Evolutionary conservation across 73 alveolate genomes (phyloP).

Genomic region (Tetrahymena borealis): DNA sequence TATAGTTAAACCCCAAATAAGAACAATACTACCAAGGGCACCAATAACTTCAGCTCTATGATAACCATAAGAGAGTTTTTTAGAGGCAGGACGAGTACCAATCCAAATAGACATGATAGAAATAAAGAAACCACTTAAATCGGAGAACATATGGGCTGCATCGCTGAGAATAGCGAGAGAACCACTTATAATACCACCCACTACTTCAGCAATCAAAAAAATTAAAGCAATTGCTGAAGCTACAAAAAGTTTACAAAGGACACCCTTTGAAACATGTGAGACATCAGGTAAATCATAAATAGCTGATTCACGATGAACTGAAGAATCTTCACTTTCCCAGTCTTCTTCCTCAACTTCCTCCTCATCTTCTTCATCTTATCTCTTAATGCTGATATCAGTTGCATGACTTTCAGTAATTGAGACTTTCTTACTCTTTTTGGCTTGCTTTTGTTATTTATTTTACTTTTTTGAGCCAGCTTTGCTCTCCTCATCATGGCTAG

Average conservation of each 20-base stretch:
- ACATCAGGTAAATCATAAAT: slow-evolving; percentile 28
- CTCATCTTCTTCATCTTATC: neutral
- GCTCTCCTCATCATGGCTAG: neutral
- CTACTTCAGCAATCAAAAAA: slow-evolving; percentile 35
- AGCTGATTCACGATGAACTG: neutral
- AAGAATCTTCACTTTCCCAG: neutral
- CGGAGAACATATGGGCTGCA: slow-evolving; percentile 94
- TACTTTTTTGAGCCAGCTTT: neutral
- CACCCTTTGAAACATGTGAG: neutral
- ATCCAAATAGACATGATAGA: slow-evolving; percentile 73
- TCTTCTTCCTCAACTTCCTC: neutral
- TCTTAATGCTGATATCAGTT: neutral
- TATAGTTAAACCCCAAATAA: slow-evolving; percentile 86
- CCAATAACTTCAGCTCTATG: slow-evolving; percentile 94
- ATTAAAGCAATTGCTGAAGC: slow-evolving; percentile 9
- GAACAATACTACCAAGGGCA: slow-evolving; percentile 72
- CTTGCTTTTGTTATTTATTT: neutral
- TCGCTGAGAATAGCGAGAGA: slow-evolving; percentile 93
- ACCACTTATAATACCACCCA: slow-evolving; percentile 89
- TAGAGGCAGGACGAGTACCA: slow-evolving; percentile 70
- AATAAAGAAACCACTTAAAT: slow-evolving; percentile 80
- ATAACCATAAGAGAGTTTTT: slow-evolving; percentile 70
- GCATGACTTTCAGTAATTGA: neutral
- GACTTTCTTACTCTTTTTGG: neutral
- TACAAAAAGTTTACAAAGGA: slow-evolving; percentile 9